Base-by-base conservation (phyloP, 805 yeast species). In the Zygoascus ofunaensis region DNA sequence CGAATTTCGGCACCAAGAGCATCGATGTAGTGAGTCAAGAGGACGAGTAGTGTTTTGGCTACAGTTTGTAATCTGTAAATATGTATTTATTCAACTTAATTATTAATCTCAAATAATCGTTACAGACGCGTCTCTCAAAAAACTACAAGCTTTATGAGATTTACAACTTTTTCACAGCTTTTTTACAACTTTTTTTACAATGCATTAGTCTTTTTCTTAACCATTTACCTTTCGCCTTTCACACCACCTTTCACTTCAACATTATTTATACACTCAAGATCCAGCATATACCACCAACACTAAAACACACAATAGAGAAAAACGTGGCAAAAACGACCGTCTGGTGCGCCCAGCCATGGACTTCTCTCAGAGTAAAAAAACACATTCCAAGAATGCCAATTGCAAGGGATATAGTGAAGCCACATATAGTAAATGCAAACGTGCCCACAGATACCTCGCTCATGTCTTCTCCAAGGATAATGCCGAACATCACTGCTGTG, bases 401-500 rank as follows among this genome's bases (percentile, higher is more conserved):
- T 1, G 64, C 54, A 34, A 74, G 55, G 15, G 75, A 60, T n/a
- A 73, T 55, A 4, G 67, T 42, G 43, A 73, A 57, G 4, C 77
- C 70, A 8, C 68, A 47, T 4, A 69, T 64, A 37, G 72, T 62
- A 15, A 67, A 55, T 7, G 45, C 52, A 43, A 49, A 51, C 3
- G 60, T 51, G 4, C 54, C 63, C 49, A 49, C 32, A 4, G 57
- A 53, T 22, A 47, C 58, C 49, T 48, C 52, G 4, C 45, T 42
- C 26, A 46, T 57, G 45, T 37, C 70, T 51, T 62, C 50, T 57
- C 64, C 50, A 35, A 67, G 40, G 12, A 71, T 58, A 20, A 69
- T 66, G 5, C 74, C 74, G 14, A 72, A 51, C 1, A 78, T 68
- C 22, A 71, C 61, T 14, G 70, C 69, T 1, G 72, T 65, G 8